These are phyloP conservation scores for Clarireedia homoeocarpa DNA, from an alignment of 2,329 filamentous ascomycete species.

Conservation along the genomic window DNA sequence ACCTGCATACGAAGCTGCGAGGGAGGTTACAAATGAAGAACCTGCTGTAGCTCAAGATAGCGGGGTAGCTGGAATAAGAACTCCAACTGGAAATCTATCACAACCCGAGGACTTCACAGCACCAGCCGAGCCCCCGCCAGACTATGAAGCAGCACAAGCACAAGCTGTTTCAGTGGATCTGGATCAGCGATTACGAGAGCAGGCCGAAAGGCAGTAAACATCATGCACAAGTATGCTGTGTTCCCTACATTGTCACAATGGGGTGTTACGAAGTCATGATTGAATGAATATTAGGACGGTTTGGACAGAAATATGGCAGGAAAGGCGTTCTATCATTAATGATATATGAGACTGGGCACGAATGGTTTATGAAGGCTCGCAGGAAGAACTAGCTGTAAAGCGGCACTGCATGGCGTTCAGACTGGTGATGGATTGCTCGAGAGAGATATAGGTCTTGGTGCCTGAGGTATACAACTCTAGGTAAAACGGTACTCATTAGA, in stretches of 20 bases:
- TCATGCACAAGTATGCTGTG: slow-evolving; percentile 1
- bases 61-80: slow-evolving; percentile 12
- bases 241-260: slow-evolving; percentile 2
- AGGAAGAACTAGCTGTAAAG: slow-evolving; percentile 1
- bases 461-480: background rate
- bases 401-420: slow-evolving; percentile 8
- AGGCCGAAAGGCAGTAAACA: slow-evolving; percentile 46
- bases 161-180: slow-evolving; percentile 49
- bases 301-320: background rate
- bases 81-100: slow-evolving; percentile 6
- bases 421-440: slow-evolving; percentile 2
- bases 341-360: slow-evolving; percentile 3
- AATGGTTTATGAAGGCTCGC: background rate
- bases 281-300: slow-evolving; percentile 6
- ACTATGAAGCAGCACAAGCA: slow-evolving; percentile 86
- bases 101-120: slow-evolving; percentile 21
- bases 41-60: slow-evolving; percentile 18
- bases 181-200: slow-evolving; percentile 66
- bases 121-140: slow-evolving; percentile 75
- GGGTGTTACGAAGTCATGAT: slow-evolving; percentile 10
- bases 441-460: background rate
- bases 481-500: background rate
- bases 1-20: slow-evolving; percentile 69
- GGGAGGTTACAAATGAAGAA: slow-evolving; percentile 16
- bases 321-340: slow-evolving; percentile 9